A percentile compares a stretch with the other conserved stretches of the same genome.
phyloP scores from a whole-genome alignment of 2,329 filamentous ascomycete genomes.

The Eutypella sp. region DNA sequence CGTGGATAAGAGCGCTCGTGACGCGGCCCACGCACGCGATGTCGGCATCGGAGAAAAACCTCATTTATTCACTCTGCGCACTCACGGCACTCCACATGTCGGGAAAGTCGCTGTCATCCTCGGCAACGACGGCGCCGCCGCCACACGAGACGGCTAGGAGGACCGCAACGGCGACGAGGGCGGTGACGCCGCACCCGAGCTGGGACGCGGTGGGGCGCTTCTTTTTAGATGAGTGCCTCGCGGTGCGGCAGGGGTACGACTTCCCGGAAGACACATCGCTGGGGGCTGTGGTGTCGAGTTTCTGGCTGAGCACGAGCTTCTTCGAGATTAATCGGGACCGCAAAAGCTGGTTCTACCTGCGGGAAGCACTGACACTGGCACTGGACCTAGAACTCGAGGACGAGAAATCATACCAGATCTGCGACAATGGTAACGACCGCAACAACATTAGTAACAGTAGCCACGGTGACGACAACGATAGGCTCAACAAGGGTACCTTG shows the following conservation, averaged over 20 bases:
- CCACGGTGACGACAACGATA: no score
- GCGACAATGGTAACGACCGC: no score
- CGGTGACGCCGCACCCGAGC: slow-evolving; percentile 22
- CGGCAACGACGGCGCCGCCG: no score
- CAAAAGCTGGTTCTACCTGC: slow-evolving; percentile 58
- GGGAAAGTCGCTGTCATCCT: slow-evolving; percentile 34
- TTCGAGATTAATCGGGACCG: slow-evolving; percentile 58
- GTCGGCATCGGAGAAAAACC: slow-evolving; percentile 36
- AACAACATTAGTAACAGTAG: no score
- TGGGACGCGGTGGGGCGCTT: slow-evolving; percentile 49
- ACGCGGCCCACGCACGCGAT: slow-evolving; percentile 33
- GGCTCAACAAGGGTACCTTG: no score
- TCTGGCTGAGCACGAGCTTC: slow-evolving; percentile 56
- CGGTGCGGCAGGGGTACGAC: slow-evolving; percentile 51
- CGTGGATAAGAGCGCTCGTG: slow-evolving; percentile 47
- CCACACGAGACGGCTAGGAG: no score
- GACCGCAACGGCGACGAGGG: not conserved
- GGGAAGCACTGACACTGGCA: slow-evolving; percentile 56
- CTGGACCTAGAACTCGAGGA: slow-evolving; percentile 55
- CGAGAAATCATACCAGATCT: slow-evolving; percentile 50
- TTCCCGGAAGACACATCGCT: slow-evolving; percentile 52
- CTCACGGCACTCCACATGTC: slow-evolving; percentile 48
- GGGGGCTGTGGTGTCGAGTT: slow-evolving; percentile 55
- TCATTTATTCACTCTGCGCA: slow-evolving; percentile 53
- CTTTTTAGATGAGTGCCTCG: slow-evolving; percentile 53